These are phyloP conservation scores for Petrea volubilis DNA, from an alignment of 257 asterid species.

Conservation along the genomic window DNA sequence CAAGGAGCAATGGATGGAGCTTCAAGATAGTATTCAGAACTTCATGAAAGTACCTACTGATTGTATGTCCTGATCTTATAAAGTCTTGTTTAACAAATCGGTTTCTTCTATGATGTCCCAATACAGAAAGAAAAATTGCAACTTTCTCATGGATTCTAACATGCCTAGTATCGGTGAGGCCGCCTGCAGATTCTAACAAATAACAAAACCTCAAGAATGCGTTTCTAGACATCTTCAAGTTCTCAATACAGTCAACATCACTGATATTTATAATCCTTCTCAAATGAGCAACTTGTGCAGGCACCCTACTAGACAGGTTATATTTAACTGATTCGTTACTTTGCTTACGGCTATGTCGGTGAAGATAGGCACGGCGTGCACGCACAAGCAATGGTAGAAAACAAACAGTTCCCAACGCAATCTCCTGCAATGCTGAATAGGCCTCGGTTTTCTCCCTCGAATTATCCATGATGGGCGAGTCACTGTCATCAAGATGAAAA, in stretches of 20 bases:
- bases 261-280: conserved; percentile 24
- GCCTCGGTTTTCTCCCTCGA: conserved; percentile 15
- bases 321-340: neutral
- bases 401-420: conserved; percentile 20
- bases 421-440: conserved; percentile 18
- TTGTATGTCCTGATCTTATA: conserved; percentile 27
- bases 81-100: conserved; percentile 22
- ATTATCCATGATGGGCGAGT: conserved; percentile 11
- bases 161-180: conserved; percentile 11
- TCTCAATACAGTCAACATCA: conserved; percentile 25
- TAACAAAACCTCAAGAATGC: conserved; percentile 23
- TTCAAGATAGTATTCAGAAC: conserved; percentile 19
- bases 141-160: conserved; percentile 26
- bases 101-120: conserved; percentile 27
- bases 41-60: conserved; percentile 28
- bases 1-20: conserved; percentile 26
- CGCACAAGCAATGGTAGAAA: conserved; percentile 14
- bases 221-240: conserved; percentile 27
- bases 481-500: conserved; percentile 14
- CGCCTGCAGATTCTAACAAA: conserved; percentile 20
- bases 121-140: conserved; percentile 26
- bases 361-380: conserved; percentile 21
- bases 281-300: conserved; percentile 26
- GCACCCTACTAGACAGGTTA: conserved; percentile 16
- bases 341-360: conserved; percentile 3